Evolutionary conservation across 2,329 filamentous ascomycete species (phyloP), one percentile per base, ranked within the genome.

Genomic region (Hypoxylon sp.): DNA sequence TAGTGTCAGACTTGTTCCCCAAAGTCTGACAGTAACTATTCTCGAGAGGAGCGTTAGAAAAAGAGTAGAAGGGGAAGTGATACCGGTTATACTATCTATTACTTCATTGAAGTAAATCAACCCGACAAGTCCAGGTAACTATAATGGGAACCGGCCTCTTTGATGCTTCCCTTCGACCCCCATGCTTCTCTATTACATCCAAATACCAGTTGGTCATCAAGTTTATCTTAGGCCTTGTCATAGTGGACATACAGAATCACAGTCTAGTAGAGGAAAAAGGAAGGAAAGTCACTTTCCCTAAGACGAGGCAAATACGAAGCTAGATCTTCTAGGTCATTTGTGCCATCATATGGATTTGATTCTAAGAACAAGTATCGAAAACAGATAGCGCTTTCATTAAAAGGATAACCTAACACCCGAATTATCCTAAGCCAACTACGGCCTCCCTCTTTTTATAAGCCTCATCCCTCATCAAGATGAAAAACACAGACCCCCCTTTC

Each of bases 381-480:
- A 39, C 47, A 64, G n/a, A 51, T 46, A 51, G 24, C 31, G 35
- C 35, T 46, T 53, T 58, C 35, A 59, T 58, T 53, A 59, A 54
- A 59, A 63, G 47, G 51, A 59, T 60, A 67, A 39, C 60, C 65
- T 46, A 64, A 54, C 65, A 57, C 54, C 55, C 44, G 46, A 59
- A 37, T 39, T 46, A 44, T 47, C 57, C 47, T 46, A 44, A 11
- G 17, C 39, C n/a, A 39, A 53, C 24, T 59, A 31, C 48, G 11
- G 31, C 51, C 51, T 58, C 46, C 51, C 29, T 54, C 33, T 19
- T 65, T 68, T 65, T 57, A 24, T 61, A 58, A 39, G 39, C 39
- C 39, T 44, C 39, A 22, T 44, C 39, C 57, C 44, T 62, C 59
- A 33, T 63, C 54, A 51, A 51, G 39, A 50, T 42, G 44, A 39